phyloP scores from a whole-genome alignment of 2,329 filamentous ascomycete species.

The Fusarium sp. region DNA sequence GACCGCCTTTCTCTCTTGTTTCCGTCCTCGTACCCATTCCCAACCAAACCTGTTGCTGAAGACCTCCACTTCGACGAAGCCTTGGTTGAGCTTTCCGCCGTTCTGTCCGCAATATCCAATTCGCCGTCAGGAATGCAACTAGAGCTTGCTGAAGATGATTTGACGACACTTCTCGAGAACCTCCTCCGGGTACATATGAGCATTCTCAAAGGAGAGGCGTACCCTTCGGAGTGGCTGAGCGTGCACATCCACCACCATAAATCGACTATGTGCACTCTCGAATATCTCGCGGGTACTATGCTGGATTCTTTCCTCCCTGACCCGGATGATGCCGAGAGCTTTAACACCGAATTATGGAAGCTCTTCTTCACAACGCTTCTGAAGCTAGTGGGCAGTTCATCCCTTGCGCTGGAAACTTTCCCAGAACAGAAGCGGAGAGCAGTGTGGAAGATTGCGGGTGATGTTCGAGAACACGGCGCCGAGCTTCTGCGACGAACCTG shows the following conservation, averaged over 20 bases:
- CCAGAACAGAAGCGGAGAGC: conserved; percentile 96
- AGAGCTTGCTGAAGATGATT: conserved; percentile 81
- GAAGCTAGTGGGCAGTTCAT: conserved; percentile 89
- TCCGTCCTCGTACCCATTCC: conserved; percentile 91
- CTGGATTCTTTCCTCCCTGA: conserved; percentile 89
- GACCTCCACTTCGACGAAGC: conserved; percentile 83
- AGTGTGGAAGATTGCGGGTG: conserved; percentile 99
- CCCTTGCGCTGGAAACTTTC: conserved; percentile 93
- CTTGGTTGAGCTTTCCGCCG: conserved; percentile 88
- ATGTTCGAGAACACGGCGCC: conserved; percentile 92
- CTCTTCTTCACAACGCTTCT: conserved; percentile 91
- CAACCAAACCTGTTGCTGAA: conserved; percentile 76
- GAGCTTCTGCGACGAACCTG: conserved; percentile 88
- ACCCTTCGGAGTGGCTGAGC: conserved; percentile 91
- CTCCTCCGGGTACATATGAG: conserved; percentile 89
- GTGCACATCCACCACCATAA: conserved; percentile 94
- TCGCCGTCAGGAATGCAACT: conserved; percentile 80
- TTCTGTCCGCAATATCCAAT: conserved; percentile 86
- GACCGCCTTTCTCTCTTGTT: conserved; percentile 89
- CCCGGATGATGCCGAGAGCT: conserved; percentile 91
- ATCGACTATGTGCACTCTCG: conserved; percentile 87
- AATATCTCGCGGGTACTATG: conserved; percentile 85
- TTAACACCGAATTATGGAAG: conserved; percentile 95
- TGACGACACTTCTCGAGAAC: conserved; percentile 82
- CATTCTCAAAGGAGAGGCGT: conserved; percentile 90